Evolutionary conservation across 2,329 filamentous ascomycete species (phyloP).

Genomic region (Colletotrichum sp.): DNA sequence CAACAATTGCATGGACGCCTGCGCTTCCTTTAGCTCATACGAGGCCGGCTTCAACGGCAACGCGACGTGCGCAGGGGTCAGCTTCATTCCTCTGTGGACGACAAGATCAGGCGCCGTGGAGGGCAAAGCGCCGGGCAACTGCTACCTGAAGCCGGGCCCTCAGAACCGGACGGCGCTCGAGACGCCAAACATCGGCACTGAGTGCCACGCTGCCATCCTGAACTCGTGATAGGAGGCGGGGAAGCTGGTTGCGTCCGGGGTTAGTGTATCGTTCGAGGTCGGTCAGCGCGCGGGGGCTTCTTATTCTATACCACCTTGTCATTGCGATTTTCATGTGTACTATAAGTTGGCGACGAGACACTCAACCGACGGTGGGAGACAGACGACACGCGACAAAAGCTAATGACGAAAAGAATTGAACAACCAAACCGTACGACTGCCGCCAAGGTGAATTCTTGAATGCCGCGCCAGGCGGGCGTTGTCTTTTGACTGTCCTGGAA

Average conservation of each 20-base stretch:
- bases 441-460: not conserved
- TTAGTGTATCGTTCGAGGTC: not conserved
- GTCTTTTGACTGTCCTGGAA: not conserved
- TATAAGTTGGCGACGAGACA: not conserved
- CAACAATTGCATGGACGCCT: constrained; percentile 52
- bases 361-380: not conserved
- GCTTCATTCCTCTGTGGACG: constrained; percentile 49
- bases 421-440: not conserved
- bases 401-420: not conserved
- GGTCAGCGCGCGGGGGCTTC: not conserved
- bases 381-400: not conserved
- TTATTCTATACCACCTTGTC: not conserved
- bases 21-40: constrained; percentile 36
- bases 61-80: constrained; percentile 36
- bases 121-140: constrained; percentile 46
- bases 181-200: constrained; percentile 35
- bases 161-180: constrained; percentile 33
- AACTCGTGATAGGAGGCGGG: not conserved
- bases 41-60: constrained; percentile 12
- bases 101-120: constrained; percentile 34
- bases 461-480: not conserved
- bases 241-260: not conserved
- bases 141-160: constrained; percentile 47
- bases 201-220: constrained; percentile 39
- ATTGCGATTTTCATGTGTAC: not conserved